Percentiles rank a stretch among this genome's conserved stretches.
Evolutionary conservation across 306 rosid species (phyloP).

Genomic region (Parietaria judaica): DNA sequence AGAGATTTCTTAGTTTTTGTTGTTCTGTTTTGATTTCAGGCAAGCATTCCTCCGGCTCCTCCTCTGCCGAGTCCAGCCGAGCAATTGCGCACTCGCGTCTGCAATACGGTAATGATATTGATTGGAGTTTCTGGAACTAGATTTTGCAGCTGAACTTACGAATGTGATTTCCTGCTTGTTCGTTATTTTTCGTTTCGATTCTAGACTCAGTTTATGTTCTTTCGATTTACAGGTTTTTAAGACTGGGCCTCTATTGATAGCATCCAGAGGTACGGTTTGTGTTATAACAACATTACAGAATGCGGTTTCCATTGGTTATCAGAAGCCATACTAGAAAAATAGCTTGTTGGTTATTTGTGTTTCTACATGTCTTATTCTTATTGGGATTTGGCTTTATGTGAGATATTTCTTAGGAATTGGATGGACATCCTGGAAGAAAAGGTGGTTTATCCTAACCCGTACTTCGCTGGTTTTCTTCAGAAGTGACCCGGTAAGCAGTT

Average conservation of each 20-base stretch:
- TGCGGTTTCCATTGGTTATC: conserved; percentile 8
- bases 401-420: conserved; percentile 57
- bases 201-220: neutral
- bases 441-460: conserved; percentile 92
- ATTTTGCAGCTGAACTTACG: neutral
- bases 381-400: neutral
- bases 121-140: neutral
- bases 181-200: neutral
- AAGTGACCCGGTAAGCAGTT: conserved; percentile 92
- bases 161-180: neutral
- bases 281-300: neutral
- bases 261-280: conserved; percentile 77
- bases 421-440: conserved; percentile 99
- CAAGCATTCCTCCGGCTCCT: conserved; percentile 39
- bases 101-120: conserved; percentile 51
- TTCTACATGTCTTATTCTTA: neutral
- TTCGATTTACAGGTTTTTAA: conserved; percentile 66
- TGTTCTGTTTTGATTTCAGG: conserved; percentile 39
- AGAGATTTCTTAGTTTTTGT: neutral
- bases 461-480: conserved; percentile 93
- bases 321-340: conserved; percentile 1
- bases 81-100: conserved; percentile 26
- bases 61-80: conserved; percentile 38
- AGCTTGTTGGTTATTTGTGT: neutral
- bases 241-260: conserved; percentile 88